phyloP scores from a whole-genome alignment of 2,329 filamentous ascomycete species.

The Verticillium zaregamsianum region DNA sequence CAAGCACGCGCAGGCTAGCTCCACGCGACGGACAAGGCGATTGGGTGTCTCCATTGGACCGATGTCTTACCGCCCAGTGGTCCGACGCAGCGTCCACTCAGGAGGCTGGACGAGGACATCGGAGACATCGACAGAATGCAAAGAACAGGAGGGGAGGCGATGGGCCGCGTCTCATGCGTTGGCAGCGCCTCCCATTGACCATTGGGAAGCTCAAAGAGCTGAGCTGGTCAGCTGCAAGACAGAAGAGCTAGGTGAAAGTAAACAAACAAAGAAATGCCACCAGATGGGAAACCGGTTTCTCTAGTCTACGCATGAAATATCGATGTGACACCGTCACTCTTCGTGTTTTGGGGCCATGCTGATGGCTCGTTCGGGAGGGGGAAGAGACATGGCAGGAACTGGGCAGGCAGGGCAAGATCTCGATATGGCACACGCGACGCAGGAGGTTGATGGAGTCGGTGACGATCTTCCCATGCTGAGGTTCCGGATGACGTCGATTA shows the following conservation, averaged over 20 bases:
- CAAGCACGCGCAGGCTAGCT: neutral
- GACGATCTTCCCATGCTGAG: neutral
- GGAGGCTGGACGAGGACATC: neutral
- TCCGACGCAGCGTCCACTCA: neutral
- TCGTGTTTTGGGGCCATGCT: neutral
- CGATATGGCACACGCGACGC: neutral
- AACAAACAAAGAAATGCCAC: neutral
- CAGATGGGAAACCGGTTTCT: neutral
- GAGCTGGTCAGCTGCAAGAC: neutral
- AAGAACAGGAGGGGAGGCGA: neutral
- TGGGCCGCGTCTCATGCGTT: neutral
- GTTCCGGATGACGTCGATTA: constrained; percentile 3
- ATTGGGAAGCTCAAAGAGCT: neutral
- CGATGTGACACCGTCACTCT: neutral
- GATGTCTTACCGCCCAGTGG: neutral
- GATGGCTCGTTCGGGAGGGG: neutral
- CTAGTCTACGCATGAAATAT: neutral
- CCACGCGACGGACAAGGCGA: neutral
- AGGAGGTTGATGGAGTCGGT: neutral
- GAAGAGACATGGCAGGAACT: neutral
- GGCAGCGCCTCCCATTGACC: neutral
- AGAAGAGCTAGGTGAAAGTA: neutral
- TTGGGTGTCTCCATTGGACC: neutral
- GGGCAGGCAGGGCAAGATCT: neutral
- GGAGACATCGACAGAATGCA: neutral